Base-by-base conservation (phyloP, 1,139 yeast species). In the Suhomyces ambrosiae region DNA sequence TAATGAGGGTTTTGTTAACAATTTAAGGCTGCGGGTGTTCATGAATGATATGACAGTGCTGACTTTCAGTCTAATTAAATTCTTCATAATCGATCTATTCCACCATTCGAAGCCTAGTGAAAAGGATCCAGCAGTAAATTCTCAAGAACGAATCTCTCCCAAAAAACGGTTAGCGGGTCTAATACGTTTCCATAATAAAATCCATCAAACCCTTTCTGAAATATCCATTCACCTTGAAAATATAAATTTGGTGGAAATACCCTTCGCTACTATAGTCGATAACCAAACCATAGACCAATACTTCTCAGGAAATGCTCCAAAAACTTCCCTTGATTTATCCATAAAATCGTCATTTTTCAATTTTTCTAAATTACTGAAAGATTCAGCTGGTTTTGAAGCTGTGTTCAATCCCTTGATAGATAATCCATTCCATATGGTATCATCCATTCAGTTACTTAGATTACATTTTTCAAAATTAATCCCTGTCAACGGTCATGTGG, bases 321-420 rank as follows among this genome's bases (percentile, higher is more conserved):
- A 35, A 18, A 54, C 63, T 11, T 65, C 60, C 15, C 55, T 63
- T 30, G 66, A 58, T 25, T 45, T 57, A 30, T 46, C 45, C 14
- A 58, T 59, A 37, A 70, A 63, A 45, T 68, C 65, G 3, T 51
- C 52, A 6, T 60, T 68, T 3, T 48, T 68, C 27, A 67, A 65
- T 45, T 46, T 64, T 14, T 53, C 62, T 12, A 60, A 66, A 38
- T 43, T 76, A 18, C 47, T 55, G 16, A 48, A 57, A 9, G 59
- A 57, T 28, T 63, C 75, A 8, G 80, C 88, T 1, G 90, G 89
- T 0, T 83, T 70, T 53, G 82, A 81, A 40, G 65, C 81, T 3
- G 52, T 72, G 12, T 83, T 78, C 50, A 65, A 68, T 24, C 66
- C 74, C 8, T 54, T 46, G 5, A 34, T 58, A 3, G 88, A 82